Evolutionary conservation across 2,329 filamentous ascomycete genomes (phyloP).

Genomic region (Alternaria panax): DNA sequence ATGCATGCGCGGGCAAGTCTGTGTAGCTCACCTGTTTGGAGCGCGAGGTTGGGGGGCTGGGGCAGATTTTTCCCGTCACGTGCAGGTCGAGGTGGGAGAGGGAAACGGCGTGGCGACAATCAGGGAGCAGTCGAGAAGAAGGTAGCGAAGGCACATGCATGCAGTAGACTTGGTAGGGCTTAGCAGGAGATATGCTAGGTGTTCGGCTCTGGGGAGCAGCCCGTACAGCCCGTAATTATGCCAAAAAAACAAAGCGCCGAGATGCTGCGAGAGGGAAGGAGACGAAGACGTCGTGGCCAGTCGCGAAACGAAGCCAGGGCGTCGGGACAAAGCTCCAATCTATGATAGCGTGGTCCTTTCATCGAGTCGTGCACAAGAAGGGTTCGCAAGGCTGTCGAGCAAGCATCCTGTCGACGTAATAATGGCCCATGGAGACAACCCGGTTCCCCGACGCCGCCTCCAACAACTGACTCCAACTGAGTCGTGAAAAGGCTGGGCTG

Average conservation of each 20-base stretch:
- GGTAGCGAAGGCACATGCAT: slow-evolving; percentile 17
- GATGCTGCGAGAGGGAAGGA: slow-evolving; percentile 2
- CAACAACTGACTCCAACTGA: no score
- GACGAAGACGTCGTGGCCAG: slow-evolving; percentile 32
- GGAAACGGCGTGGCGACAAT: not conserved
- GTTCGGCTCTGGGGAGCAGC: slow-evolving; percentile 26
- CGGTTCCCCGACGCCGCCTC: slow-evolving; percentile 3
- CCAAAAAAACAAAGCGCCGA: slow-evolving; percentile 7
- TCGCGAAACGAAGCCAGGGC: slow-evolving; percentile 25
- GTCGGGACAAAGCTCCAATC: slow-evolving; percentile 30
- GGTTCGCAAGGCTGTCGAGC: slow-evolving; percentile 9
- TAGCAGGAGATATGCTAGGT: slow-evolving; percentile 34
- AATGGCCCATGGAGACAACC: not conserved
- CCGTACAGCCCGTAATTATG: slow-evolving; percentile 9
- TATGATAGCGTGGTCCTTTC: slow-evolving; percentile 32
- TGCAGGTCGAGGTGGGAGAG: slow-evolving; percentile 9
- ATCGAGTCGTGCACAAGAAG: slow-evolving; percentile 17
- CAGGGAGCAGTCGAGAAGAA: slow-evolving; percentile 7
- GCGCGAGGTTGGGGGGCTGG: slow-evolving; percentile 11
- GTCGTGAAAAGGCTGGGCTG: not conserved
- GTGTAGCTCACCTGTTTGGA: slow-evolving; percentile 10
- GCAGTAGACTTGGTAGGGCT: slow-evolving; percentile 38
- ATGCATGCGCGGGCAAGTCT: slow-evolving; percentile 5
- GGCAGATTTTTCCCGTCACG: slow-evolving; percentile 17
- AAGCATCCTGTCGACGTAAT: not conserved